Base-by-base conservation (phyloP, 345 rosid genomes). In the Pistacia atlantica region DNA sequence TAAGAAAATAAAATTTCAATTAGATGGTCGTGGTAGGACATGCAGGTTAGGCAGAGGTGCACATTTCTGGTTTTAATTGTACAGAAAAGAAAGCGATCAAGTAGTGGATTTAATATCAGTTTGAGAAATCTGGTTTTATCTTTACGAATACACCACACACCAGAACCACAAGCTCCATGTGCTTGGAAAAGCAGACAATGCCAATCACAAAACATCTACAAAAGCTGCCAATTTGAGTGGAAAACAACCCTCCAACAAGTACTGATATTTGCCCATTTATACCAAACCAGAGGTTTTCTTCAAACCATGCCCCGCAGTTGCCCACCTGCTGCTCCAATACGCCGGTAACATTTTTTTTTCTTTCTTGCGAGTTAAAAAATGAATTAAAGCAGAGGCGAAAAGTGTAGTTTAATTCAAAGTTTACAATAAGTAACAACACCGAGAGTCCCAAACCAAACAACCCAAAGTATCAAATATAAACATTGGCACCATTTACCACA, bases 151-250 rank as follows among this genome's bases (percentile, higher is more conserved):
- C 57, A 51, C 17, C 5, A 5, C 42, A 28, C 35, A 25, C 3
- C 28, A 6, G 64, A 11, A 11, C 37, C 65, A 28, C 37, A 17
- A 35, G 49, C 11, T 38, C 3, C 11, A 45, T 8, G 3, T 2
- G 64, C 31, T 42, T 22, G 64, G 37, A 57, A 52, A 56, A 57
- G 64, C 11, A 18, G 28, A 18, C 17, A 17, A 28, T 11, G 16
- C 18, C 61, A 12, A 35, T 17, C 73, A 33, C 31, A 33, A 65
- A 17, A 49, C 46, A 38, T 18, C 20, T 12, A 69, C 60, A 69
- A 69, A 69, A 69, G 48, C 61, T 69, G 73, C 48, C 46, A 52
- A 54, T 1, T 37, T 71, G 52, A n/a, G 65, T 57, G 74, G 52
- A 45, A 38, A 37, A n/a, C 54, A 56, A 42, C 52, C 20, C 3